Evolutionary conservation across 2,329 filamentous ascomycete species (phyloP).

Genomic region (Colletotrichum lentis): DNA sequence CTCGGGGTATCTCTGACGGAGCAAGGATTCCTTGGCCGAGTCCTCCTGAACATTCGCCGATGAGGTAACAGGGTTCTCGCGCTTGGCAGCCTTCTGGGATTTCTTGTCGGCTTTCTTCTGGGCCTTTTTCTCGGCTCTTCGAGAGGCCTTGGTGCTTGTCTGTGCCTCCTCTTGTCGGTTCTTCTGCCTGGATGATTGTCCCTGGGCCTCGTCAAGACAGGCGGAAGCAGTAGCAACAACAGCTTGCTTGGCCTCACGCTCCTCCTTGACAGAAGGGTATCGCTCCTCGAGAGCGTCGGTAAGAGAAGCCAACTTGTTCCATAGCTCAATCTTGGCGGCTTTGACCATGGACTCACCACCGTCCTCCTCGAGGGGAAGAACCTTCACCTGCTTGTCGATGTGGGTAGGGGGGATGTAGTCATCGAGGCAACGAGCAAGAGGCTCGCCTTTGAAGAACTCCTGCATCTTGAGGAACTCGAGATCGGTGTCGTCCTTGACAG

Average conservation of each 20-base stretch:
- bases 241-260: constrained; percentile 20
- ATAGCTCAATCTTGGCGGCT: constrained; percentile 24
- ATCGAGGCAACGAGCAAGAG: constrained; percentile 29
- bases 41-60: neutral
- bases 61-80: neutral
- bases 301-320: constrained; percentile 21
- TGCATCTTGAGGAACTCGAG: constrained; percentile 33
- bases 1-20: constrained; percentile 27
- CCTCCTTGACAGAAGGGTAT: constrained; percentile 27
- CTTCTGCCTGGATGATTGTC: neutral
- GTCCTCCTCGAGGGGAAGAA: constrained; percentile 16
- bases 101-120: constrained; percentile 32
- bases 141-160: constrained; percentile 16
- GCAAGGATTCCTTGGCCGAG: neutral
- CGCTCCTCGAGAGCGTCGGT: constrained; percentile 17
- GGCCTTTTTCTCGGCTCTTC: constrained; percentile 27
- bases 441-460: constrained; percentile 22
- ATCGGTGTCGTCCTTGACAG: constrained; percentile 3
- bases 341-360: constrained; percentile 25
- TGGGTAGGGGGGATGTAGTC: constrained; percentile 22
- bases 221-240: neutral
- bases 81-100: constrained; percentile 13
- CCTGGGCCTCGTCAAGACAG: constrained; percentile 5
- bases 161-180: neutral
- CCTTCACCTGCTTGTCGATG: constrained; percentile 14